Evolutionary conservation across 768 basidiomycete genomes (phyloP), one percentile per base, ranked within the genome.

Genomic region (Lactarius vividus): DNA sequence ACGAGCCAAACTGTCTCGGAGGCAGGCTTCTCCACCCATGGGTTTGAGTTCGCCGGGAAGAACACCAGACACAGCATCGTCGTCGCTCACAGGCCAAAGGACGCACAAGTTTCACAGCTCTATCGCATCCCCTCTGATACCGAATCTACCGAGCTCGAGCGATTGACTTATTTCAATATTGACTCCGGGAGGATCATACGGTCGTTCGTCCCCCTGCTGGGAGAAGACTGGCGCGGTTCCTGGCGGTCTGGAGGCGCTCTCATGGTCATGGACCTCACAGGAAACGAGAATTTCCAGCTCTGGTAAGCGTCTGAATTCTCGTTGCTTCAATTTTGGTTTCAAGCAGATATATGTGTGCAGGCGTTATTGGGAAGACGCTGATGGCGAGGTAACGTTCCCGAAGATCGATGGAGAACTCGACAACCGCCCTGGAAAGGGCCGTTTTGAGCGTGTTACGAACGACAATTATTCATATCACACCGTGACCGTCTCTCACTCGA

Each of bases 341-440:
- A 9, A 49, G 20, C 18, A 33, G 28, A 29, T 16, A 23, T 20
- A 59, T 56, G 26, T 23, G 52, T 52, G 23, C 23, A 78, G 78
- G 77, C 79, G 80, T 37, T 79, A 80, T 69, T 81, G 80, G 80
- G 79, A 80, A 57, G 77, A 81, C 37, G 40, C 66, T 18, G 62
- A 72, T 40, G 71, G 71, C 20, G 66, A 73, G 9, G 67, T 62
- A 8, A 66, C 67, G 23, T 59, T 80, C 31, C 78, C 77, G 18
- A 71, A 61, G n/a, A 74, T 80, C 35, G 75, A 78, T 37, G 72
- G 74, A 16, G 79, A 81, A 62, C 71, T 79, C 18, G 73, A 78
- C 61, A 80, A 80, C 65, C 55, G 69, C 29, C 79, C 80, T 33
- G 77, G 80, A 11, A 73, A 68, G 46, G 77, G 79, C 16, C 77